A percentile compares a stretch with the other conserved stretches of the same genome.
Evolutionary conservation across 192 early-diverging fungal species (phyloP).

Genomic region (Linnemannia hyalina): DNA sequence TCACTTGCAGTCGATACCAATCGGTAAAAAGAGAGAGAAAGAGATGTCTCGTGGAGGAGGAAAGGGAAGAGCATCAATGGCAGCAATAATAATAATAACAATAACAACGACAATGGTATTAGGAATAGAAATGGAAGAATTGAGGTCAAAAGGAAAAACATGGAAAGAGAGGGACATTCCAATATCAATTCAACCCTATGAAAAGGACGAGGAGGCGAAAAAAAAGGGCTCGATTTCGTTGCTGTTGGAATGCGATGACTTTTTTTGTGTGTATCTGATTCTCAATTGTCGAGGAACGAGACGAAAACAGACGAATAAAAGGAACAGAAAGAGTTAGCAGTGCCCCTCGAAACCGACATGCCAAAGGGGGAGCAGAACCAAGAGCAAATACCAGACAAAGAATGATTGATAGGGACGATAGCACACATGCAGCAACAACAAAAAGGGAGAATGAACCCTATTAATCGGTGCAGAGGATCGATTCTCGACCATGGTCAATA

Average conservation of each 20-base stretch:
- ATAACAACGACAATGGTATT: background rate
- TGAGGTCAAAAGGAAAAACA: background rate
- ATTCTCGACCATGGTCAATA: background rate
- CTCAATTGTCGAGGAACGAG: slow-evolving; percentile 12
- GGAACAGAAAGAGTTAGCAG: background rate
- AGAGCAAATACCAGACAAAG: background rate
- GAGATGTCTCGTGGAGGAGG: background rate
- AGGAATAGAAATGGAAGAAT: slow-evolving; percentile 3
- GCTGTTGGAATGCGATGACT: slow-evolving; percentile 32
- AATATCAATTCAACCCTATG: slow-evolving; percentile 40
- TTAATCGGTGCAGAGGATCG: background rate
- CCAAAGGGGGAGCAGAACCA: background rate
- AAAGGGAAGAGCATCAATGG: background rate
- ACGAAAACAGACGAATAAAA: background rate
- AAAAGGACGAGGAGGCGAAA: slow-evolving; percentile 13
- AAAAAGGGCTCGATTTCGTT: background rate
- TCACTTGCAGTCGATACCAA: background rate
- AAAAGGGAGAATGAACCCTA: background rate
- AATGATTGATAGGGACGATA: background rate
- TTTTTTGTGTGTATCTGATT: background rate
- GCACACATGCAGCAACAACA: too few species aligned
- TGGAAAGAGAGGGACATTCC: slow-evolving; percentile 20
- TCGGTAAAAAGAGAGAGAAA: background rate
- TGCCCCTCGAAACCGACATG: background rate
- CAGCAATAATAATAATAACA: too few species aligned